Evolutionary conservation across 192 early-diverging fungal genomes (phyloP).

Genomic region (Endogone sp.): DNA sequence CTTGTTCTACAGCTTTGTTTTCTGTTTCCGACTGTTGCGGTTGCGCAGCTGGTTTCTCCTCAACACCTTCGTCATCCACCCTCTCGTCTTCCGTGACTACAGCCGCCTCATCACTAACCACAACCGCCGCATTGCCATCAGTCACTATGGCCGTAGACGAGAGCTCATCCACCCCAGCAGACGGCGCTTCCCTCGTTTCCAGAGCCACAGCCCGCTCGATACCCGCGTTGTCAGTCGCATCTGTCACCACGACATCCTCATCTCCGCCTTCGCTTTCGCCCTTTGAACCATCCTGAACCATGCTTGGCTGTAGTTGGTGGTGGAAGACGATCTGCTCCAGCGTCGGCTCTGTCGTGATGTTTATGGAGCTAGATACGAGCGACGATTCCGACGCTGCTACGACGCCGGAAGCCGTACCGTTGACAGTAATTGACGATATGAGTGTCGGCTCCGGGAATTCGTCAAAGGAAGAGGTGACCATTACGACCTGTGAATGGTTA

Average conservation of each 20-base stretch:
- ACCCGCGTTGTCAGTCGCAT: constrained; percentile 12
- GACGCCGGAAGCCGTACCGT: not conserved
- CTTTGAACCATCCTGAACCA: too few species aligned
- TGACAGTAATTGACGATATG: not conserved
- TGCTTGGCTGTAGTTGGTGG: not conserved
- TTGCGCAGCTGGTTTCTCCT: too few species aligned
- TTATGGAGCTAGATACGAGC: not conserved
- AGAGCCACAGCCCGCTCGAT: constrained; percentile 15
- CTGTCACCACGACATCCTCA: constrained; percentile 9
- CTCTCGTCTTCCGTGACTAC: not conserved
- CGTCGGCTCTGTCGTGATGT: not conserved
- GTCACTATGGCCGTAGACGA: too few species aligned
- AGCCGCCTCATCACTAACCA: too few species aligned
- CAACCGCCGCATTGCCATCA: constrained; percentile 7
- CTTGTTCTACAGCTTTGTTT: not conserved
- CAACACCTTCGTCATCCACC: too few species aligned
- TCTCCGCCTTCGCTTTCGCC: not conserved
- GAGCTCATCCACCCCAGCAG: constrained; percentile 2
- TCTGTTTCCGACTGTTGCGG: too few species aligned
- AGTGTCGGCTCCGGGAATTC: not conserved
- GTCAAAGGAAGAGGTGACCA: not conserved
- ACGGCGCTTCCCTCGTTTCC: constrained; percentile 15
- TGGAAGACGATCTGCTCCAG: not conserved
- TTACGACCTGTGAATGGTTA: not conserved
- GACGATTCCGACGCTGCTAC: not conserved